A percentile compares a stretch with the other conserved stretches of the same genome.
These are phyloP conservation scores for Gloeophyllum trabeum DNA, from an alignment of 768 basidiomycete species.

Conservation along the genomic window DNA sequence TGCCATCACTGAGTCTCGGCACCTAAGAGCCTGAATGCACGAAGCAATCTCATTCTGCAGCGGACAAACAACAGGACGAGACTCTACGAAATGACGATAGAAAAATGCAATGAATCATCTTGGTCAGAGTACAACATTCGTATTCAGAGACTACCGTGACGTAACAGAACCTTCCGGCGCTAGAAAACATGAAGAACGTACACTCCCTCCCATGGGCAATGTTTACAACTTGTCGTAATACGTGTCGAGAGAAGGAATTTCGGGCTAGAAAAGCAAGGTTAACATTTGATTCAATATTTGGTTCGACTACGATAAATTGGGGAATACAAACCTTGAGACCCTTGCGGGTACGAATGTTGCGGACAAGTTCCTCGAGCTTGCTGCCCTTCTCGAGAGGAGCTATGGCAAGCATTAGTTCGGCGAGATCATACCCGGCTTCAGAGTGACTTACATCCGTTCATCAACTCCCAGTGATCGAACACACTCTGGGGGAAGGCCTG, in stretches of 20 bases:
- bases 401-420: conserved; percentile 13
- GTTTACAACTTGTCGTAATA: conserved; percentile 90
- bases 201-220: neutral
- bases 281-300: conserved; percentile 9
- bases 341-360: conserved; percentile 79
- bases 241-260: conserved; percentile 76
- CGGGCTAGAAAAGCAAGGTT: conserved; percentile 39
- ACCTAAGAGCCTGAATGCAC: no score
- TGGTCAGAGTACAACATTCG: neutral
- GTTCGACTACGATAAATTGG: no score
- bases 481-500: conserved; percentile 98
- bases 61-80: no score
- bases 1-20: no score
- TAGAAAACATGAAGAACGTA: neutral
- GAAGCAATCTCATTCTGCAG: no score
- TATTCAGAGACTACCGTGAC: neutral
- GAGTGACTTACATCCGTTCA: conserved; percentile 59
- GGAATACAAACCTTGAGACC: conserved; percentile 78
- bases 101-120: neutral
- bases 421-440: conserved; percentile 2
- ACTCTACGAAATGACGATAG: no score
- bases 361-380: conserved; percentile 83
- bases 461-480: conserved; percentile 87
- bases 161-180: neutral
- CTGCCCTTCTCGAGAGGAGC: conserved; percentile 83